Base-by-base conservation (phyloP, 805 yeast genomes). In the Metschnikowia similis region DNA sequence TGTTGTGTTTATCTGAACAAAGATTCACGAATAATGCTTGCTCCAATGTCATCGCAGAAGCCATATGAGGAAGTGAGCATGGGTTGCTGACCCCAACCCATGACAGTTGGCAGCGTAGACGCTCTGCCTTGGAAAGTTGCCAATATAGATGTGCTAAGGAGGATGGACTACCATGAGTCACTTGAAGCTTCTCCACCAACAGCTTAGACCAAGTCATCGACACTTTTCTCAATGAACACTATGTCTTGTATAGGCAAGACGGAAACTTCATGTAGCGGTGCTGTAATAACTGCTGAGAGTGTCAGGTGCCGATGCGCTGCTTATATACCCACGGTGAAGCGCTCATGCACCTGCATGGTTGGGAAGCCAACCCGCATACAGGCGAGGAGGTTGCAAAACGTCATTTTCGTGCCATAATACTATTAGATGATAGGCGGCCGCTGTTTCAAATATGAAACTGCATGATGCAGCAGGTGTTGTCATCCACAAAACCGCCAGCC, bases 1-100 rank as follows among this genome's bases (percentile, higher is more conserved):
- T 43, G 31, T 9, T 13, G 45, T 45, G 35, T 11, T 45, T 41
- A 8, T 54, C 52, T 11, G 53, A 53, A 27, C 50, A 46, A 5
- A 48, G 29, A 14, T 49, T 54, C 27, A 42, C 21, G 32, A 45
- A 45, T 4, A 45, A 29, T 2, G 21, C 35, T n/a, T 31, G 41
- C 21, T 45, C 48, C 41, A 31, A 37, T 13, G 11, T 31, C 17
- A n/a, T 16, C 1, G 40, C 7, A 4, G 47, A 4, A 3, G n/a
- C 35, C 7, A 28, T 2, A 2, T 29, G 7, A 11, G 28, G 9
- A 8, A 13, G 14, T 6, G 27, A 7, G 13, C 11, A 11, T 11
- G 9, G 34, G 10, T 26, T 10, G 7, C 28, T 43, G 13, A 34
- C 13, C 28, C 35, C 40, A 14, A 26, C 34, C 11, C 45, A 41